Evolutionary conservation across 495 filamentous ascomycete genomes (phyloP).

Genomic region (Astrocystis sublimbata): DNA sequence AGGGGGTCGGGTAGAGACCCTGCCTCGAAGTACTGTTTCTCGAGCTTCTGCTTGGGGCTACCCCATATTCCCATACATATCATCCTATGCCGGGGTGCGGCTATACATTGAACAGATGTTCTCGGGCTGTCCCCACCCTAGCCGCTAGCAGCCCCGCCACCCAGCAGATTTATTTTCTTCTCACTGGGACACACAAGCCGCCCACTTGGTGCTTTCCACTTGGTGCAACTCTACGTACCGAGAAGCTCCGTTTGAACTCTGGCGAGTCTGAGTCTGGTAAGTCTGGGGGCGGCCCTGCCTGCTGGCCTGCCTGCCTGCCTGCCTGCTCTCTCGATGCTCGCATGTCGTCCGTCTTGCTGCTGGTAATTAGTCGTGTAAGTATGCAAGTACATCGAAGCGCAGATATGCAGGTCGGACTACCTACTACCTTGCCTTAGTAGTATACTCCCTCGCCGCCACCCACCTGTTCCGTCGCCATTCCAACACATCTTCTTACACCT

Average conservation of each 20-base stretch:
- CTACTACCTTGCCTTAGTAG: too few relatives aligned
- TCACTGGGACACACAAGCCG: conserved; percentile 21
- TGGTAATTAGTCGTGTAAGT: too few relatives aligned
- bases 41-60: too few relatives aligned
- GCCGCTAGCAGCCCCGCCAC: conserved; percentile 1
- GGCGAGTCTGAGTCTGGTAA: too few relatives aligned
- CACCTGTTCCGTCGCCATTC: conserved; percentile 14
- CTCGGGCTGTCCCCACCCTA: conserved; percentile 6
- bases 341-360: background rate
- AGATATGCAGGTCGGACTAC: too few relatives aligned
- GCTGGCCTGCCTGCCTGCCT: too few relatives aligned
- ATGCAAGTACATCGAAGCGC: too few relatives aligned
- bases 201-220: conserved; percentile 18
- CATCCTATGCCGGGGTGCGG: too few relatives aligned
- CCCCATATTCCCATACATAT: conserved; percentile 6
- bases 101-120: too few relatives aligned
- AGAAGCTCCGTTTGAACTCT: conserved; percentile 4
- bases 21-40: background rate
- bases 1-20: background rate
- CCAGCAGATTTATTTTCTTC: conserved; percentile 13
- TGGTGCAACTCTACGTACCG: background rate
- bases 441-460: background rate
- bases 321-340: background rate
- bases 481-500: background rate
- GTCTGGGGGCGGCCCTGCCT: too few relatives aligned